Percentiles rank a stretch among this genome's conserved stretches.
These are phyloP conservation scores for Ceratobasidium theobromae DNA, from an alignment of 1,284 basidiomycete species.

Conservation along the genomic window DNA sequence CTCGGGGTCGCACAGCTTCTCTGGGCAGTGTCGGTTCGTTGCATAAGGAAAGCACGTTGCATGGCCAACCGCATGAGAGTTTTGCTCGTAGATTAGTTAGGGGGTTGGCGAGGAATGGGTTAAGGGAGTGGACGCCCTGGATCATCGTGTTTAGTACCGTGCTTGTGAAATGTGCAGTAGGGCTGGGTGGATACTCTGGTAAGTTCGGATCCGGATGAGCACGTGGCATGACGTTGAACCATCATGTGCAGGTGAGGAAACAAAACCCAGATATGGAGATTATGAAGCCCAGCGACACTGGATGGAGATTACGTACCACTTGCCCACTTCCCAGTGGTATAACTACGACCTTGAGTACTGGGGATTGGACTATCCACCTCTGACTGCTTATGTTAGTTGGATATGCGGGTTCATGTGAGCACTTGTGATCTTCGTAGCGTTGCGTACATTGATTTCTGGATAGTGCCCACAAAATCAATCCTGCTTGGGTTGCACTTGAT, in stretches of 20 bases:
- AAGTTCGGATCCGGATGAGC: conserved; percentile 40
- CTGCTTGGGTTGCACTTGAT: conserved; percentile 73
- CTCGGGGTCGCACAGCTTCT: conserved; percentile 35
- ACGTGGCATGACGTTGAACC: background rate
- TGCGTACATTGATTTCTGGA: conserved; percentile 33
- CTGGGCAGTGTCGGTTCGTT: conserved; percentile 46
- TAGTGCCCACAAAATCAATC: conserved; percentile 68
- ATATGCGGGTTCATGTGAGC: conserved; percentile 68
- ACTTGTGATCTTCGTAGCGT: background rate
- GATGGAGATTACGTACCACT: conserved; percentile 84
- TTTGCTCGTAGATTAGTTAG: conserved; percentile 63
- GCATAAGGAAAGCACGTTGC: conserved; percentile 43
- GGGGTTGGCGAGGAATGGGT: conserved; percentile 72
- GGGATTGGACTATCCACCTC: conserved; percentile 90
- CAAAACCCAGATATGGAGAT: conserved; percentile 85
- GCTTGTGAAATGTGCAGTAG: conserved; percentile 66
- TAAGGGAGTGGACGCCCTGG: conserved; percentile 61
- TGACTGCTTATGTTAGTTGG: conserved; percentile 88
- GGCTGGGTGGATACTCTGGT: conserved; percentile 83
- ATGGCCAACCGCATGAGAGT: conserved; percentile 47
- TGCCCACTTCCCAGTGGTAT: conserved; percentile 80
- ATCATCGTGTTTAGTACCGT: conserved; percentile 54
- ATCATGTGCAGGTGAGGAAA: conserved; percentile 56
- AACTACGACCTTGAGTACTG: conserved; percentile 84
- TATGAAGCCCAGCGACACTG: conserved; percentile 94